These are phyloP conservation scores for Magnolia sinica DNA, from an alignment of 164 flowering plant species.

Conservation along the genomic window DNA sequence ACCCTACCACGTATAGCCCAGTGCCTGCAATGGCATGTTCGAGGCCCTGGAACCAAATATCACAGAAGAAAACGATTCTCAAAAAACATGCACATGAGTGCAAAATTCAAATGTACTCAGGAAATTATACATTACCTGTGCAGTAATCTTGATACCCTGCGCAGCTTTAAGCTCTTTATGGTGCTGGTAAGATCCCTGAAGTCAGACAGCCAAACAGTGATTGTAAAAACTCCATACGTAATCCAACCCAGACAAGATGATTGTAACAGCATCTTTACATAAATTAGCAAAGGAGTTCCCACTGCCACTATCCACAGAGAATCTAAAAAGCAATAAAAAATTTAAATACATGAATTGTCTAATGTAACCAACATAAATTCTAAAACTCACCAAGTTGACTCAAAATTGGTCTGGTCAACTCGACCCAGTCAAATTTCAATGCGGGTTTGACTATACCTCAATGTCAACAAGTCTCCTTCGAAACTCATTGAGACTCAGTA, in stretches of 20 bases:
- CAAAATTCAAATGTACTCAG: neutral
- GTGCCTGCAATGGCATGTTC: slow-evolving; percentile 99
- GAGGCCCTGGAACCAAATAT: slow-evolving; percentile 55
- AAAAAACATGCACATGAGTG: neutral
- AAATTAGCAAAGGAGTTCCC: no score
- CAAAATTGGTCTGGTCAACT: no score
- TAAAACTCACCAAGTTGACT: no score
- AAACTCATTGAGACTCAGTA: no score
- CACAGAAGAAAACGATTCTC: neutral
- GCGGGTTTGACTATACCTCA: no score
- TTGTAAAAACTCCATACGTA: neutral
- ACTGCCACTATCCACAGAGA: no score
- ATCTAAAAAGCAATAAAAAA: no score
- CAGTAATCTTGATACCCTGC: slow-evolving; percentile 91
- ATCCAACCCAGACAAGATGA: neutral
- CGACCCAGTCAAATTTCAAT: no score
- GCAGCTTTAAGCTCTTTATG: slow-evolving; percentile 97
- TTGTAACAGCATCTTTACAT: neutral
- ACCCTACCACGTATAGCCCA: slow-evolving; percentile 77
- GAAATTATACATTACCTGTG: slow-evolving; percentile 55
- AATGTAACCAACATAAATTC: no score
- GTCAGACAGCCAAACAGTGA: neutral
- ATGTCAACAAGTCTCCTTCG: no score
- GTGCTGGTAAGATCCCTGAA: slow-evolving; percentile 81
- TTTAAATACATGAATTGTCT: no score